phyloP scores from a whole-genome alignment of 306 rosid genomes.

The Prunus padus region DNA sequence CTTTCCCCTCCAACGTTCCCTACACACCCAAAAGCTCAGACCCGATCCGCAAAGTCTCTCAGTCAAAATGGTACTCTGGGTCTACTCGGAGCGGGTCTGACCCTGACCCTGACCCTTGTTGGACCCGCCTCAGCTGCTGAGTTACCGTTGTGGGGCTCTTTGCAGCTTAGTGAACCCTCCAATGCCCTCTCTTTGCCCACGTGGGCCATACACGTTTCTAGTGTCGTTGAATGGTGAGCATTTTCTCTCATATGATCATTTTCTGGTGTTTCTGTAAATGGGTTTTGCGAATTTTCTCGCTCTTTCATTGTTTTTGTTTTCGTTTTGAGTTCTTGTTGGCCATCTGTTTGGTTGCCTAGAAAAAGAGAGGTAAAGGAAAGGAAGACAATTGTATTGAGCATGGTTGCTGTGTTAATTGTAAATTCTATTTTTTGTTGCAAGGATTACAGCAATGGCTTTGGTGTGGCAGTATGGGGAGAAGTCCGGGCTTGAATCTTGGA shows the following conservation, averaged over 20 bases:
- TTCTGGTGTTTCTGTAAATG: not conserved
- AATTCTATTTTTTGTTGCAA: conserved; percentile 20
- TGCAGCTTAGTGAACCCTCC: conserved; percentile 67
- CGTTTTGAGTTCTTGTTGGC: not conserved
- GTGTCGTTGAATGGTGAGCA: conserved; percentile 76
- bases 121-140: conserved; percentile 56
- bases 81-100: conserved; percentile 49
- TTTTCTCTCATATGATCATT: not conserved
- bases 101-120: conserved; percentile 41
- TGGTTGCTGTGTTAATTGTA: not conserved
- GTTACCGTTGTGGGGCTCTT: conserved; percentile 35
- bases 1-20: conserved; percentile 15
- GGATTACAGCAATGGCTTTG: conserved; percentile 93
- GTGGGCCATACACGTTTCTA: conserved; percentile 91
- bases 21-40: not conserved
- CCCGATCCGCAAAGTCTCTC: not conserved
- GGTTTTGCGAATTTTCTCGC: not conserved
- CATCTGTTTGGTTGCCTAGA: not conserved
- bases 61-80: conserved; percentile 16
- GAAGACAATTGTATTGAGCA: not conserved
- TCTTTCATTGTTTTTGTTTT: not conserved
- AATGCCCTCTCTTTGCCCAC: conserved; percentile 96
- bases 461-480: conserved; percentile 92
- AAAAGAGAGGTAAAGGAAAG: not conserved
- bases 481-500: conserved; percentile 77